These are phyloP conservation scores for Cicer judaicum DNA, from an alignment of 306 rosid genomes.

Conservation along the genomic window DNA sequence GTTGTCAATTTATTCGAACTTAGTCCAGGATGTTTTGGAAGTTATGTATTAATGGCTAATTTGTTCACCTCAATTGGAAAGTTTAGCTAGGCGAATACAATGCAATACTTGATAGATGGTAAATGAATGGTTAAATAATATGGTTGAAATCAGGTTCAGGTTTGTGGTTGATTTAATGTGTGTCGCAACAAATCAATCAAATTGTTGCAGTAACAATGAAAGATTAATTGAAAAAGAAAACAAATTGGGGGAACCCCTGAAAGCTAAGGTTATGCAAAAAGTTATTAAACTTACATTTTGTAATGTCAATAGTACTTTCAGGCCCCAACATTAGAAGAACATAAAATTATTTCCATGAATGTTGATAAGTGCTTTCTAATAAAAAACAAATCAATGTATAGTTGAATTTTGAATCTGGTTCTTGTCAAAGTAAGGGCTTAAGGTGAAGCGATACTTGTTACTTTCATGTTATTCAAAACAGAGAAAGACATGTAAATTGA, in stretches of 20 bases:
- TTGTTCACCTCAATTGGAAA: slow-evolving; percentile 63
- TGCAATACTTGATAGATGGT: slow-evolving; percentile 54
- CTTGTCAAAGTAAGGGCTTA: not conserved
- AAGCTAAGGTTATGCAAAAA: slow-evolving; percentile 22
- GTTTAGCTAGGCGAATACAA: slow-evolving; percentile 67
- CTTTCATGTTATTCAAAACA: slow-evolving; percentile 8
- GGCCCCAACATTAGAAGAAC: not conserved
- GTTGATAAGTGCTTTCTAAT: not conserved
- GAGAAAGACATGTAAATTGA: not conserved
- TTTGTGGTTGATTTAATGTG: not conserved
- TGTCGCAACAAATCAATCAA: slow-evolving; percentile 3
- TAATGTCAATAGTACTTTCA: not conserved
- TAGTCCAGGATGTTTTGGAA: slow-evolving; percentile 50
- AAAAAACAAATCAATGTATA: not conserved
- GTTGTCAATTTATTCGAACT: slow-evolving; percentile 48
- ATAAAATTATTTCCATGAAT: too few species aligned
- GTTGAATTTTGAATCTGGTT: not conserved
- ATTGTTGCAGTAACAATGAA: slow-evolving; percentile 17
- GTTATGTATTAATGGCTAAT: slow-evolving; percentile 64
- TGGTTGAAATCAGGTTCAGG: slow-evolving; percentile 8
- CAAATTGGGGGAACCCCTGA: slow-evolving; percentile 2
- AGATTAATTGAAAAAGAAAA: slow-evolving; percentile 13
- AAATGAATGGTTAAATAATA: slow-evolving; percentile 62
- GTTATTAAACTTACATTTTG: not conserved
- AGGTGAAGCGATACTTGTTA: not conserved